These are phyloP conservation scores for Cadophora sp. DNA, from an alignment of 2,329 filamentous ascomycete genomes.

Conservation along the genomic window DNA sequence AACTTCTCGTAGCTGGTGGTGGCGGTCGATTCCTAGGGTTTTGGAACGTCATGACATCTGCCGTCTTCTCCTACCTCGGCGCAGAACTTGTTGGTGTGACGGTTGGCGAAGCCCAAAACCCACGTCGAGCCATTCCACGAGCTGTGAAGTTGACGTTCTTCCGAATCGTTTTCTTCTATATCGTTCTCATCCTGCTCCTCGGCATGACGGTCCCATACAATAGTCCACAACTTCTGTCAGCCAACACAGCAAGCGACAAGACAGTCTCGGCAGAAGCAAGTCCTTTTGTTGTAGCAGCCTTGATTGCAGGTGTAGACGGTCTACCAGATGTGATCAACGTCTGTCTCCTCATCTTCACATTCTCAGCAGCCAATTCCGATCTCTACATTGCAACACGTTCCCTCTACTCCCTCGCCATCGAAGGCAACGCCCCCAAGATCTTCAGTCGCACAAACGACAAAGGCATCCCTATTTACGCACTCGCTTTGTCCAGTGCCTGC, in stretches of 20 bases:
- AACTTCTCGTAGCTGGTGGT: slow-evolving; percentile 40
- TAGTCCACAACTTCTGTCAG: slow-evolving; percentile 60
- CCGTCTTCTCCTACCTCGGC: slow-evolving; percentile 66
- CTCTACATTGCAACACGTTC: slow-evolving; percentile 73
- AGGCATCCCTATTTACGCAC: slow-evolving; percentile 56
- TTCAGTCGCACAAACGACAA: slow-evolving; percentile 64
- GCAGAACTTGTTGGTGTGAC: slow-evolving; percentile 70
- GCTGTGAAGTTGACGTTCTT: slow-evolving; percentile 66
- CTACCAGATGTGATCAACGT: slow-evolving; percentile 73
- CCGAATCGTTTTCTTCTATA: slow-evolving; percentile 69
- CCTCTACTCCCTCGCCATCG: slow-evolving; percentile 72
- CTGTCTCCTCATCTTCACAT: slow-evolving; percentile 71
- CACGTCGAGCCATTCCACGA: slow-evolving; percentile 70
- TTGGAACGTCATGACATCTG: slow-evolving; percentile 56
- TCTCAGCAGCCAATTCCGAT: slow-evolving; percentile 65
- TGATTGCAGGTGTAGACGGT: slow-evolving; percentile 65
- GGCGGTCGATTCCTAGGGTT: slow-evolving; percentile 64
- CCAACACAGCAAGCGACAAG: slow-evolving; percentile 51
- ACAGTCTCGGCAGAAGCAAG: slow-evolving; percentile 59
- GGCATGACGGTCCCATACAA: slow-evolving; percentile 70
- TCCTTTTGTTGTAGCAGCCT: slow-evolving; percentile 63
- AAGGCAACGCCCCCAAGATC: slow-evolving; percentile 67
- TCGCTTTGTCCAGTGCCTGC: slow-evolving; percentile 56
- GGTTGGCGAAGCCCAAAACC: slow-evolving; percentile 67
- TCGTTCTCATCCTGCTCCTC: slow-evolving; percentile 65